Evolutionary conservation across 1,284 basidiomycete species (phyloP).

Genomic region (Erythrobasidium hasegawianum): DNA sequence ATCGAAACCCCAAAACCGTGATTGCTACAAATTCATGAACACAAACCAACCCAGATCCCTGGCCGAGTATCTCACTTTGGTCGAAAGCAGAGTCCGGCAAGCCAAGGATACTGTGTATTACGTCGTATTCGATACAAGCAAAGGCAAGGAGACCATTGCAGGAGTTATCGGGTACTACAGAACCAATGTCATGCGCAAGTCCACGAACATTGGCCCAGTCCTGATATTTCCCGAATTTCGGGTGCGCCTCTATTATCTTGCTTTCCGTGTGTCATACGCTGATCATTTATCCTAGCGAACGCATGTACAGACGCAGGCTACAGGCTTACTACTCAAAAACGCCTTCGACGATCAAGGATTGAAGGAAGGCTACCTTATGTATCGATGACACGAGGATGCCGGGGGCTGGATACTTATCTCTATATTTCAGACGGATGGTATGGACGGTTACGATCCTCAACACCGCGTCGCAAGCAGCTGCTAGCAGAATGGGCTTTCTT

Average conservation of each 20-base stretch:
- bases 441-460: conserved; percentile 61
- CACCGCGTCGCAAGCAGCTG: conserved; percentile 54
- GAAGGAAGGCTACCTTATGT: neutral
- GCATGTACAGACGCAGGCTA: conserved; percentile 60
- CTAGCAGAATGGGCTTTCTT: conserved; percentile 60
- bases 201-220: conserved; percentile 36
- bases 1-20: neutral
- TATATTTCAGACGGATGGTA: conserved; percentile 55
- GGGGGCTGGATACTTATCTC: no score
- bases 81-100: conserved; percentile 13
- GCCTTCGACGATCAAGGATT: conserved; percentile 53
- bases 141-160: conserved; percentile 6
- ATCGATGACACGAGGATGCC: no score
- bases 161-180: conserved; percentile 9
- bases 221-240: conserved; percentile 50
- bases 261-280: no score
- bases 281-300: no score
- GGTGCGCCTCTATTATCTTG: conserved; percentile 2
- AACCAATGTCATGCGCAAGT: neutral
- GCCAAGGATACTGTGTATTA: neutral
- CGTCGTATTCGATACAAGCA: conserved; percentile 10
- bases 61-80: conserved; percentile 18
- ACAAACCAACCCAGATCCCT: conserved; percentile 12
- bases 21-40: conserved; percentile 6
- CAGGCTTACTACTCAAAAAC: conserved; percentile 59